These are phyloP conservation scores for Colletotrichum sp. DNA, from an alignment of 2,329 filamentous ascomycete genomes.

Conservation along the genomic window DNA sequence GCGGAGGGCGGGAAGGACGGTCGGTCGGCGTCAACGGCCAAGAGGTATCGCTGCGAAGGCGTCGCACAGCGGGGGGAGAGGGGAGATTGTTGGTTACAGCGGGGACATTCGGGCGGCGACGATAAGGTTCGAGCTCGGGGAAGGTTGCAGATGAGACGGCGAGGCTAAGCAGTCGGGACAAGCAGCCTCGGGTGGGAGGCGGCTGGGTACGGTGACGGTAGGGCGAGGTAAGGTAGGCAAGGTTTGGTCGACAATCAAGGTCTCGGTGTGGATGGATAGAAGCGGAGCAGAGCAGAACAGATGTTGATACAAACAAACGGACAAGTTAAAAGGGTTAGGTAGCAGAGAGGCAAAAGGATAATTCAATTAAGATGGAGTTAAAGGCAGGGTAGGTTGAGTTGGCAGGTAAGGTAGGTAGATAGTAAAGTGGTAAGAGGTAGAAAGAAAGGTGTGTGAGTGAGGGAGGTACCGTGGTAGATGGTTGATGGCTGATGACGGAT, in stretches of 20 bases:
- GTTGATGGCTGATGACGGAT: background rate
- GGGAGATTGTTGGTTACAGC: conserved; percentile 2
- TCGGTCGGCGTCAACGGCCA: background rate
- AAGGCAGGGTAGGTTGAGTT: background rate
- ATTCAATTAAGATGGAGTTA: background rate
- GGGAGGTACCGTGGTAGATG: background rate
- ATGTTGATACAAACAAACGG: background rate
- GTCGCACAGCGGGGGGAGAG: background rate
- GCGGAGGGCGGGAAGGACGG: background rate
- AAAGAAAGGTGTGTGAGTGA: background rate
- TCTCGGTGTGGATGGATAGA: background rate
- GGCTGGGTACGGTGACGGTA: background rate
- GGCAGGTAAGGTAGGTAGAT: background rate
- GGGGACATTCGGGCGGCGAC: conserved; percentile 14
- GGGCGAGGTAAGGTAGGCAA: background rate
- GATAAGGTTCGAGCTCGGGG: conserved; percentile 8
- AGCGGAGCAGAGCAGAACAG: background rate
- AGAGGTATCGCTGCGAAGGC: background rate
- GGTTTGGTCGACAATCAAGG: background rate
- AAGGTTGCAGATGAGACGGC: background rate
- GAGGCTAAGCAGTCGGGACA: background rate
- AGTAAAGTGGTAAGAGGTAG: background rate
- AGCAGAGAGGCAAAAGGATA: background rate
- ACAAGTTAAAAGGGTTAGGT: background rate
- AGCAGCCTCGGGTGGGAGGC: background rate